Evolutionary conservation across 208 protist species (phyloP).

Genomic region (Naegleria fowleri): DNA sequence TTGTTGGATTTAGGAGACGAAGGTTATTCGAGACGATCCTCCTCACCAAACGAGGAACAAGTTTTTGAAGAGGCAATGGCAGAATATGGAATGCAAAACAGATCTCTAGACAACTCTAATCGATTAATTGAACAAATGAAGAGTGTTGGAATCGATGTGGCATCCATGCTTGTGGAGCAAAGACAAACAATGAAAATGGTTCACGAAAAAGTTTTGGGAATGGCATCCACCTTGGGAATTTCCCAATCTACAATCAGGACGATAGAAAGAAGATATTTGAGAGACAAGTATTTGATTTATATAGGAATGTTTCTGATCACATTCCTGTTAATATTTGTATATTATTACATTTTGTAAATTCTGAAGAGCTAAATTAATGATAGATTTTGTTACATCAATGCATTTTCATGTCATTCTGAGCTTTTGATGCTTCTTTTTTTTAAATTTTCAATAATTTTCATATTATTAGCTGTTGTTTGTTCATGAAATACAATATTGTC

Average conservation of each 20-base stretch:
- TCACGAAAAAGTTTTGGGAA: neutral
- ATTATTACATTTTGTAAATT: neutral
- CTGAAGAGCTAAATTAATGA: too few relatives aligned
- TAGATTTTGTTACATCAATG: too few relatives aligned
- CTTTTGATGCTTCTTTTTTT: neutral
- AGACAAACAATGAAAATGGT: neutral
- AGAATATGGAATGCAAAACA: neutral
- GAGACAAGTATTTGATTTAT: neutral
- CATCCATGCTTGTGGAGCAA: neutral
- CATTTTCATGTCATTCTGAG: neutral
- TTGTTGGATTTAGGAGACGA: neutral
- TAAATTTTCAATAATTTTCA: slow-evolving; percentile 25
- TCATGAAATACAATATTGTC: neutral
- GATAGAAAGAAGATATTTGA: neutral
- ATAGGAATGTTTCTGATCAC: neutral
- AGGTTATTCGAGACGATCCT: neutral
- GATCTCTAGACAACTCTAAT: neutral
- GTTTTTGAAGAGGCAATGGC: neutral
- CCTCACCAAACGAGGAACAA: neutral
- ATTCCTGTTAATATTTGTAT: neutral
- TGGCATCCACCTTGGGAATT: neutral
- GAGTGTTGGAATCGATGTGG: neutral
- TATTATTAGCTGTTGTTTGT: neutral
- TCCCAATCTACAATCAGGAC: neutral
- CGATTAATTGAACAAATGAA: slow-evolving; percentile 8